Base-by-base conservation (phyloP, 257 asterid genomes). In the Solanum clarkiae region DNA sequence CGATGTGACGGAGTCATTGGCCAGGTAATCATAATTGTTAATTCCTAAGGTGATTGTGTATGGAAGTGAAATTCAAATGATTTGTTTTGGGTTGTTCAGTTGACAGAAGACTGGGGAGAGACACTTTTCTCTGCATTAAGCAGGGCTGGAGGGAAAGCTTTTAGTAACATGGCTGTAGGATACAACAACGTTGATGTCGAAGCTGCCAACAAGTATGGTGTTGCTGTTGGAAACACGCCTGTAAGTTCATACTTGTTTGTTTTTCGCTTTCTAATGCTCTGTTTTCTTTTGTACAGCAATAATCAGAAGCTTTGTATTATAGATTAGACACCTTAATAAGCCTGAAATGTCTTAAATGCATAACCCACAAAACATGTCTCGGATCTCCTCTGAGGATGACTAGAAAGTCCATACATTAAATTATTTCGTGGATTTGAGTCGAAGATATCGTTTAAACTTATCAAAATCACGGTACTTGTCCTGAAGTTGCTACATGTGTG, bases 91-190 rank as follows among this genome's bases (percentile, higher is more conserved):
- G 20, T 63, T 86, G 83, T 70, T 16, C 86, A 94, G 99, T 88
- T 96, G 87, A 95, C 98, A 40, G 99, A 96, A 87, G 99, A 96
- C 60, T 96, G 98, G 98, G 98, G 98, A 12, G 98, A 94, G 87
- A 93, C 89, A 3, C 86, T 95, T 87, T 95, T 96, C 85, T 92
- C 95, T 84, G 97, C 98, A 51, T 86, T 95, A 94, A 96, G 98
- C 92, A 91, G 81, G 89, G 98, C 98, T 9, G 98, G 99, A 86
- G 98, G 99, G 18, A 96, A 89, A 86, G 98, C 99, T 65, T 96
- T 96, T 90, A 95, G 98, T 87, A 96, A 96, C 93, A 95, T 96
- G 98, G 99, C 98, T 80, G 99, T 96, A 14, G 99, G 99, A 40
- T 95, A 96, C 88, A 95, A 96, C 91, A 96, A 96, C 75, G 99